phyloP scores from a whole-genome alignment of 768 basidiomycete genomes.

The Xerocomus brunneocitrinus region DNA sequence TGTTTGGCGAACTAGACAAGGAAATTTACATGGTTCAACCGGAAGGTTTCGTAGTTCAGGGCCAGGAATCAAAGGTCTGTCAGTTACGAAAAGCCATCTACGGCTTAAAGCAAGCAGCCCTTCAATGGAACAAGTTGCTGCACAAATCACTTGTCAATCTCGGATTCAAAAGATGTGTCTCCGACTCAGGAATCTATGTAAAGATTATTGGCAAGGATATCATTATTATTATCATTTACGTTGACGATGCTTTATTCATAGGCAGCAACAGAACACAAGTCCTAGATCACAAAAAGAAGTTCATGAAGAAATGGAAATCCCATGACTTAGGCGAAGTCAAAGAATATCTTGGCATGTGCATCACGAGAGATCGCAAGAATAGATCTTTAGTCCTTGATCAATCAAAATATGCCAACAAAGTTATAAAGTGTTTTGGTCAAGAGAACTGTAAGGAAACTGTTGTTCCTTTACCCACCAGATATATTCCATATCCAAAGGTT shows the following conservation, averaged over 20 bases:
- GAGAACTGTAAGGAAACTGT: background rate
- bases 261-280: background rate
- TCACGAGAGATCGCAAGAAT: background rate
- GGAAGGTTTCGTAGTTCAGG: too few relatives aligned
- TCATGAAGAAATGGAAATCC: background rate
- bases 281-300: background rate
- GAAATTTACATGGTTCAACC: too few relatives aligned
- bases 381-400: background rate
- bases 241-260: background rate
- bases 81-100: too few relatives aligned
- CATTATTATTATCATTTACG: background rate
- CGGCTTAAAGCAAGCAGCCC: background rate
- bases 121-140: background rate
- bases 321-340: background rate
- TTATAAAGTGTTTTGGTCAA: too few relatives aligned
- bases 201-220: background rate
- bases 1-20: too few relatives aligned
- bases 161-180: background rate
- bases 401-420: background rate
- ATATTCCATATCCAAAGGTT: too few relatives aligned
- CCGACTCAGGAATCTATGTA: background rate
- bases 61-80: too few relatives aligned
- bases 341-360: background rate
- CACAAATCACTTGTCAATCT: background rate
- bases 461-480: background rate